Percentiles rank a stretch among this genome's conserved stretches.
These are phyloP conservation scores for Purpureocillium takamizusanense DNA, from an alignment of 2,329 filamentous ascomycete genomes.

Conservation along the genomic window DNA sequence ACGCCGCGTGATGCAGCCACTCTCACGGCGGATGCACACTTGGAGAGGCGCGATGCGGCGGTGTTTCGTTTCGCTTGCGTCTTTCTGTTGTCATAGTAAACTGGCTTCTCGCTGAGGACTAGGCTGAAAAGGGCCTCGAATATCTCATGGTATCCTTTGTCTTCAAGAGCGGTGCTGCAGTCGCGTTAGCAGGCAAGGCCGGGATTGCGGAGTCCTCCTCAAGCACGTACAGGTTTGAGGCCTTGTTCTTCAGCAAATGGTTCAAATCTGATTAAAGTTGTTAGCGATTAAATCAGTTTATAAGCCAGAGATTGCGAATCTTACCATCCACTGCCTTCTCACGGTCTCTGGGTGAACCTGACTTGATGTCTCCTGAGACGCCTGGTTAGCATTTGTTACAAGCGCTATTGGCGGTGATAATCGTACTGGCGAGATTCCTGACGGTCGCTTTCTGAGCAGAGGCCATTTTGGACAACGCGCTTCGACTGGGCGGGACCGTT, in stretches of 20 bases:
- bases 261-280: constrained; percentile 21
- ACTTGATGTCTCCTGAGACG: constrained; percentile 22
- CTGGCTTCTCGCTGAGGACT: constrained; percentile 57
- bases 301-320: background rate
- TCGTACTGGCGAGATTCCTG: constrained; percentile 24
- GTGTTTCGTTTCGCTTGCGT: constrained; percentile 34
- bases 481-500: too few species aligned
- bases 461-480: constrained; percentile 15
- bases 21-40: constrained; percentile 64
- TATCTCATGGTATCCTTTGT: constrained; percentile 73
- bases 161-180: constrained; percentile 41
- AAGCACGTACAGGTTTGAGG: constrained; percentile 26
- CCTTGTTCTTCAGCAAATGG: constrained; percentile 27
- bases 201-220: too few species aligned
- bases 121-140: constrained; percentile 73
- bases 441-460: constrained; percentile 23
- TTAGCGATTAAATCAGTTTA: background rate
- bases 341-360: constrained; percentile 25
- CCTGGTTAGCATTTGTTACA: constrained; percentile 5
- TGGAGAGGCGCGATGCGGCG: constrained; percentile 49
- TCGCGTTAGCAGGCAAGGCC: background rate
- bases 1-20: constrained; percentile 62
- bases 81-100: constrained; percentile 47
- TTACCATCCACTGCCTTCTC: constrained; percentile 32
- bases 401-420: background rate